These are phyloP conservation scores for Lachancea lanzarotensis DNA, from an alignment of 805 yeast genomes.

Conservation along the genomic window DNA sequence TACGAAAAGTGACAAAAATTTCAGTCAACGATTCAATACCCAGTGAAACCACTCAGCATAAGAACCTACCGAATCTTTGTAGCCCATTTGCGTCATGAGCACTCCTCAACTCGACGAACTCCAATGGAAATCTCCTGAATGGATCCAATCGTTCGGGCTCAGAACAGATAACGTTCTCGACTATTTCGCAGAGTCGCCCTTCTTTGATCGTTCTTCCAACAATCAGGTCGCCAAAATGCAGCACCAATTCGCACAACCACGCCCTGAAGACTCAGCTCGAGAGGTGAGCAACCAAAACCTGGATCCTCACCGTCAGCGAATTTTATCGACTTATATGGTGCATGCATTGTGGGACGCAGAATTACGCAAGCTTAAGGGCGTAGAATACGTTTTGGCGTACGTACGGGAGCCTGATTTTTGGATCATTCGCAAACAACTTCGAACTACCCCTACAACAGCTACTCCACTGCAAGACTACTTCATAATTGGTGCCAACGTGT, in stretches of 20 bases:
- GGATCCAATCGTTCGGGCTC: slow-evolving; percentile 86
- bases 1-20: too few relatives aligned
- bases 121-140: slow-evolving; percentile 97
- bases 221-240: slow-evolving; percentile 96
- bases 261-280: slow-evolving; percentile 3
- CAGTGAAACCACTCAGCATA: too few relatives aligned
- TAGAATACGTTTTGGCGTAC: slow-evolving; percentile 71
- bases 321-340: slow-evolving; percentile 20
- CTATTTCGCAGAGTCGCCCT: slow-evolving; percentile 90
- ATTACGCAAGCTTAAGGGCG: slow-evolving; percentile 71
- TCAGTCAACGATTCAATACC: too few relatives aligned
- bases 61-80: too few relatives aligned
- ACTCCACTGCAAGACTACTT: slow-evolving; percentile 69
- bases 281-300: background rate
- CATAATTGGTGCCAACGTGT: slow-evolving; percentile 85
- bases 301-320: slow-evolving; percentile 7
- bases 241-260: slow-evolving; percentile 54
- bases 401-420: slow-evolving; percentile 88
- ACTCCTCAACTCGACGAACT: slow-evolving; percentile 61
- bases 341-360: slow-evolving; percentile 44
- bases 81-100: background rate
- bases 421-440: slow-evolving; percentile 77
- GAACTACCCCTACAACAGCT: slow-evolving; percentile 39
- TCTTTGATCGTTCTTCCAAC: slow-evolving; percentile 87
- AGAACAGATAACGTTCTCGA: slow-evolving; percentile 87